Evolutionary conservation across 306 rosid genomes (phyloP).

Genomic region (Urtica urens): DNA sequence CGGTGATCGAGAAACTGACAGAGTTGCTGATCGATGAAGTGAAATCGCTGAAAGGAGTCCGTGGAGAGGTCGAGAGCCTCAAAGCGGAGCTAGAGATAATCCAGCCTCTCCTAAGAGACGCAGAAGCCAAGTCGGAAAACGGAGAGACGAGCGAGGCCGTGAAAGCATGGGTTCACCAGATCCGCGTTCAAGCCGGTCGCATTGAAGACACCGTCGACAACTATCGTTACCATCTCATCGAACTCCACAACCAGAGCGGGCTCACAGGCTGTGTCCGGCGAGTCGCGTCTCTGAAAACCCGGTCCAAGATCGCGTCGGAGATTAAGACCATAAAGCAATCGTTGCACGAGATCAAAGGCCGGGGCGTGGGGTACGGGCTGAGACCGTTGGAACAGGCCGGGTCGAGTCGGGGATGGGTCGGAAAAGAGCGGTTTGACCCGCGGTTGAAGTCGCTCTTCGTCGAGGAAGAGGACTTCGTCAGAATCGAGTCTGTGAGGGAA

Average conservation of each 20-base stretch:
- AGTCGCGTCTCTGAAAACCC: neutral
- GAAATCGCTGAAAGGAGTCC: slow-evolving; percentile 1
- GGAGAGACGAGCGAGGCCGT: neutral
- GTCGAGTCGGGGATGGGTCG: neutral
- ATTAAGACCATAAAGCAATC: too few species aligned
- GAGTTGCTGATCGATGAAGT: neutral
- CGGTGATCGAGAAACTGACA: neutral
- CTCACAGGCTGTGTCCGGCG: neutral
- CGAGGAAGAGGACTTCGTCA: slow-evolving; percentile 5
- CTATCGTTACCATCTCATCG: neutral
- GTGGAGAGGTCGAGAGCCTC: neutral
- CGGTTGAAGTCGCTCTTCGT: neutral
- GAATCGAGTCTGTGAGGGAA: neutral
- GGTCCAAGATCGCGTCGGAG: too few species aligned
- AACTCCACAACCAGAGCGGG: neutral
- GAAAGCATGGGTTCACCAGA: neutral
- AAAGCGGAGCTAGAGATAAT: neutral
- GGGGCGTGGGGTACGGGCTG: neutral
- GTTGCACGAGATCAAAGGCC: neutral
- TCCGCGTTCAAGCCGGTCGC: neutral
- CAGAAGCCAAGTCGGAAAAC: neutral
- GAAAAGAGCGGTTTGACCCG: too few species aligned
- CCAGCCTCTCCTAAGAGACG: slow-evolving; percentile 1
- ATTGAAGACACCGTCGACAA: neutral
- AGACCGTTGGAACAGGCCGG: neutral